Conservation (phyloP, 768 basidiomycete species). For the Pluteus cervinus region DNA sequence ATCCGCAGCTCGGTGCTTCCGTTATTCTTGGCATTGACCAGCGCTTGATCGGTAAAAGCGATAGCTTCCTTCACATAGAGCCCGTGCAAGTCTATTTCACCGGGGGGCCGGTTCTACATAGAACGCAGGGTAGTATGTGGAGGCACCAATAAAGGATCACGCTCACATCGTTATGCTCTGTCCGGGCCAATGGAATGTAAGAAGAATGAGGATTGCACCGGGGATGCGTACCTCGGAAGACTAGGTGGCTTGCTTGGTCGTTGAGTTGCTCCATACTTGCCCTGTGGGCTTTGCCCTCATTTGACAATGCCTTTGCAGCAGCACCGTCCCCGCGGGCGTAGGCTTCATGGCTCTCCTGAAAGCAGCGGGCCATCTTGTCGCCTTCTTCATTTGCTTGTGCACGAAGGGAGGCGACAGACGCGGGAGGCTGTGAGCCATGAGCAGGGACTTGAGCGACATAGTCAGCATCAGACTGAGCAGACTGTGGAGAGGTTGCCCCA, state of each 20-base stretch:
- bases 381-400: conserved; percentile 75
- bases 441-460: no score
- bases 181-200: conserved; percentile 3
- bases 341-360: conserved; percentile 69
- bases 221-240: conserved; percentile 58
- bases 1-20: conserved; percentile 65
- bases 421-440: no score
- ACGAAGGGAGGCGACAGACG: no score
- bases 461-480: no score
- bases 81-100: conserved; percentile 86
- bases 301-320: conserved; percentile 74
- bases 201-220: conserved; percentile 1
- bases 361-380: conserved; percentile 67
- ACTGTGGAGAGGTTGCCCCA: conserved; percentile 9
- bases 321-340: conserved; percentile 71
- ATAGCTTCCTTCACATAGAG: conserved; percentile 93
- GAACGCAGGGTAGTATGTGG: not conserved
- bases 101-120: conserved; percentile 46
- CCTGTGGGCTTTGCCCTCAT: conserved; percentile 76
- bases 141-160: no score
- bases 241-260: conserved; percentile 80
- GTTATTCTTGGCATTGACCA: conserved; percentile 56
- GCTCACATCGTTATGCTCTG: no score
- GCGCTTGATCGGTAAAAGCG: conserved; percentile 59
- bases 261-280: conserved; percentile 74